These are phyloP conservation scores for Arthrinium phaeospermum DNA, from an alignment of 2,329 filamentous ascomycete genomes.

Conservation along the genomic window DNA sequence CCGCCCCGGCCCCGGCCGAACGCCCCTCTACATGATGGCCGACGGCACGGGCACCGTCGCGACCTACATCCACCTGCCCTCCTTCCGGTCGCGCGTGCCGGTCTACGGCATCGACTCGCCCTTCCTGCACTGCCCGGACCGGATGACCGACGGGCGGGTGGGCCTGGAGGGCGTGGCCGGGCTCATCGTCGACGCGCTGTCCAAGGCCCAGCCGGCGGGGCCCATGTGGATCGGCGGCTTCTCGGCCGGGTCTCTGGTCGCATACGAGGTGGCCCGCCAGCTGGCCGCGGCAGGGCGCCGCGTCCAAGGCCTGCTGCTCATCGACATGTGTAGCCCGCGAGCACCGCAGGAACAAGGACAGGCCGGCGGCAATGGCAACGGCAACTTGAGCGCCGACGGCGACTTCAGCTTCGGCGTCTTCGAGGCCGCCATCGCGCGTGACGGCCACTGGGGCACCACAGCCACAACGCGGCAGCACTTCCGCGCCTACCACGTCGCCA, in stretches of 20 bases:
- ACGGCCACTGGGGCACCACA: no score
- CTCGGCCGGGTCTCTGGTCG: neutral
- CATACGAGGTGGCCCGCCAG: neutral
- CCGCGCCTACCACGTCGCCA: no score
- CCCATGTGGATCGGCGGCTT: neutral
- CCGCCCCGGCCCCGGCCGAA: no score
- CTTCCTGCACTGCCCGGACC: neutral
- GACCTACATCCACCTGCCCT: constrained; percentile 43
- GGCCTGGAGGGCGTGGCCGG: neutral
- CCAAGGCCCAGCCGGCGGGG: neutral
- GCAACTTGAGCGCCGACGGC: no score
- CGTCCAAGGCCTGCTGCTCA: neutral
- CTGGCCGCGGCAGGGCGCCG: neutral
- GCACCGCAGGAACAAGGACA: no score
- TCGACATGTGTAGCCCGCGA: neutral
- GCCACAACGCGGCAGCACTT: no score
- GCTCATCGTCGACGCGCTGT: neutral
- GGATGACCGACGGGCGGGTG: neutral
- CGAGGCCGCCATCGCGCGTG: no score
- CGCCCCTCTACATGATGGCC: constrained; percentile 47
- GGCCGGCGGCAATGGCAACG: no score
- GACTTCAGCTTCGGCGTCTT: no score
- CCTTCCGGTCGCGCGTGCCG: no score
- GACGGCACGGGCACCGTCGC: constrained; percentile 50
- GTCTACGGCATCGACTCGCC: neutral